phyloP scores from a whole-genome alignment of 257 asterid genomes.

The Mitragyna speciosa region DNA sequence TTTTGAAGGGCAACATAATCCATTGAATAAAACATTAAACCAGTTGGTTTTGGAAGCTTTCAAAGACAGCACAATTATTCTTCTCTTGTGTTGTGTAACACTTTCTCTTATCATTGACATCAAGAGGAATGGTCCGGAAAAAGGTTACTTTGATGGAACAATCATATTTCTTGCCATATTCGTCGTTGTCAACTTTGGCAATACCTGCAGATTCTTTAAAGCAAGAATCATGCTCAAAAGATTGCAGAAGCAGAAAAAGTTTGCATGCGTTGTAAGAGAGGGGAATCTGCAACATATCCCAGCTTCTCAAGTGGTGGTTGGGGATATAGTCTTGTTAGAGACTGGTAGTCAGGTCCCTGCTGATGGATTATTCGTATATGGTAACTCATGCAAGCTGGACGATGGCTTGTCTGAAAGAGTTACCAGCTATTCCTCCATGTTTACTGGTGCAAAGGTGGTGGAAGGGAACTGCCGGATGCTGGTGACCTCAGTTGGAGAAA shows the following conservation, averaged over 20 bases:
- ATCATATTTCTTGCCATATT: conserved; percentile 24
- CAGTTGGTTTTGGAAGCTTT: conserved; percentile 24
- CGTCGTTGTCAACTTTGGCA: conserved; percentile 16
- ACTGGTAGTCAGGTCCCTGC: conserved; percentile 42
- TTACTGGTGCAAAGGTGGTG: conserved; percentile 25
- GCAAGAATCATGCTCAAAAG: conserved; percentile 14
- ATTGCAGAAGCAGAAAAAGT: conserved; percentile 1
- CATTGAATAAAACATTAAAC: background rate
- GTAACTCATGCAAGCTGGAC: conserved; percentile 10
- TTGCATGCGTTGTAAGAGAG: conserved; percentile 24
- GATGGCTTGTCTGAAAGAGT: conserved; percentile 1
- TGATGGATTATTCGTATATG: conserved; percentile 37
- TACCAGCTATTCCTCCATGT: conserved; percentile 13
- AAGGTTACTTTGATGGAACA: conserved; percentile 27
- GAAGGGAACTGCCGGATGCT: conserved; percentile 32
- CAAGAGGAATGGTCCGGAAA: conserved; percentile 27
- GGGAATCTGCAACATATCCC: conserved; percentile 19
- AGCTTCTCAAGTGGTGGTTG: conserved; percentile 40
- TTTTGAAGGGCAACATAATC: background rate
- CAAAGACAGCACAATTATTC: conserved; percentile 32
- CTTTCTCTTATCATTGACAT: conserved; percentile 38
- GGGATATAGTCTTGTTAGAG: conserved; percentile 34
- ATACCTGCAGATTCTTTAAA: conserved; percentile 20
- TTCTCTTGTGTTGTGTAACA: conserved; percentile 37
- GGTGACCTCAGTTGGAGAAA: conserved; percentile 42